Evolutionary conservation across 169 alveolate species (phyloP).

Genomic region (Perkinsus olseni): DNA sequence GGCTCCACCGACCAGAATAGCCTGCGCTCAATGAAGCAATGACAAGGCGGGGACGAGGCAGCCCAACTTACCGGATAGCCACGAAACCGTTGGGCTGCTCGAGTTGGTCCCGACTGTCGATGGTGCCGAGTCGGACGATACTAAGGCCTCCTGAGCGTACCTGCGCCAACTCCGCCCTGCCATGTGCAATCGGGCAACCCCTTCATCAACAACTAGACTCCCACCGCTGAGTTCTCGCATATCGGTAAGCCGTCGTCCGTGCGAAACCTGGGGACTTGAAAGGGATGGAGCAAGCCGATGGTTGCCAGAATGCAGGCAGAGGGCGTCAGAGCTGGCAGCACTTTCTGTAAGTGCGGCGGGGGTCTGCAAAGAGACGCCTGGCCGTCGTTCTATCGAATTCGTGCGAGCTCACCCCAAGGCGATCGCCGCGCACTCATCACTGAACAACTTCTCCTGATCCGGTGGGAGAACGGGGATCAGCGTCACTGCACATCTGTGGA

Average conservation of each 20-base stretch:
- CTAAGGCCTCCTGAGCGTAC: background rate
- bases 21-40: background rate
- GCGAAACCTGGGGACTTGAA: background rate
- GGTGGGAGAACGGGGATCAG: background rate
- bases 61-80: background rate
- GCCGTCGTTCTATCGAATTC: too few species aligned
- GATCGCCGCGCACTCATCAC: background rate
- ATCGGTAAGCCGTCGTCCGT: background rate
- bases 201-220: background rate
- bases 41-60: background rate
- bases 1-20: background rate
- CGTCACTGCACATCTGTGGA: background rate
- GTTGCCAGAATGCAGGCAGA: background rate
- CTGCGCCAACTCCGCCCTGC: too few species aligned
- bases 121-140: background rate
- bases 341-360: background rate
- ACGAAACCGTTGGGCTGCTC: background rate
- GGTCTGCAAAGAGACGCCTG: background rate
- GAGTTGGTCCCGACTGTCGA: background rate
- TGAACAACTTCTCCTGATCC: background rate
- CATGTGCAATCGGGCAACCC: too few species aligned
- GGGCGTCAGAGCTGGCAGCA: background rate
- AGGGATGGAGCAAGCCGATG: background rate
- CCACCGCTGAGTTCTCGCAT: background rate
- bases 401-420: background rate